A percentile compares a stretch with the other conserved stretches of the same genome.
phyloP scores from a whole-genome alignment of 305 asterid genomes.

The Fraxinus sp. region DNA sequence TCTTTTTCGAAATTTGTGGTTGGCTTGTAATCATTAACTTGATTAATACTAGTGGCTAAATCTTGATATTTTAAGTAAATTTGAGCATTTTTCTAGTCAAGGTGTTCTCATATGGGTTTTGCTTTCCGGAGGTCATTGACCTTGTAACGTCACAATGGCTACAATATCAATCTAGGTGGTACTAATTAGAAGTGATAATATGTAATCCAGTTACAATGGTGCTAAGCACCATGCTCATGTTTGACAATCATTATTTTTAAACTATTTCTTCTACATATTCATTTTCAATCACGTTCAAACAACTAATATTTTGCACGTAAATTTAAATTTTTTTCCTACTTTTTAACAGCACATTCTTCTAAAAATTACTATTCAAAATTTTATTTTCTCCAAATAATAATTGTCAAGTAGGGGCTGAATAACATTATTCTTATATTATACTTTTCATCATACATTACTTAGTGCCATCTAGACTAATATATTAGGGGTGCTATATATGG shows the following conservation, averaged over 20 bases:
- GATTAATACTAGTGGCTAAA: not conserved
- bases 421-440: no score
- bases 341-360: no score
- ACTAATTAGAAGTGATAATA: not conserved
- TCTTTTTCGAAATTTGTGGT: not conserved
- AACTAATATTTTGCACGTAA: no score
- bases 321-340: not conserved
- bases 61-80: conserved; percentile 17
- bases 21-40: conserved; percentile 34
- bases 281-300: not conserved
- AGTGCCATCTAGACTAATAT: not conserved
- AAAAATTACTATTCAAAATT: not conserved
- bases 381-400: not conserved
- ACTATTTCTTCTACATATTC: not conserved
- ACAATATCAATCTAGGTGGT: not conserved
- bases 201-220: not conserved
- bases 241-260: not conserved
- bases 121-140: not conserved
- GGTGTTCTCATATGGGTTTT: not conserved
- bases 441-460: not conserved
- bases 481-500: not conserved
- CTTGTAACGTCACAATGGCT: not conserved
- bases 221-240: not conserved
- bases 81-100: not conserved
- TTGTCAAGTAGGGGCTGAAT: not conserved